Base-by-base conservation (phyloP, 2,329 filamentous ascomycete genomes). In the Ophiostoma piceae region DNA sequence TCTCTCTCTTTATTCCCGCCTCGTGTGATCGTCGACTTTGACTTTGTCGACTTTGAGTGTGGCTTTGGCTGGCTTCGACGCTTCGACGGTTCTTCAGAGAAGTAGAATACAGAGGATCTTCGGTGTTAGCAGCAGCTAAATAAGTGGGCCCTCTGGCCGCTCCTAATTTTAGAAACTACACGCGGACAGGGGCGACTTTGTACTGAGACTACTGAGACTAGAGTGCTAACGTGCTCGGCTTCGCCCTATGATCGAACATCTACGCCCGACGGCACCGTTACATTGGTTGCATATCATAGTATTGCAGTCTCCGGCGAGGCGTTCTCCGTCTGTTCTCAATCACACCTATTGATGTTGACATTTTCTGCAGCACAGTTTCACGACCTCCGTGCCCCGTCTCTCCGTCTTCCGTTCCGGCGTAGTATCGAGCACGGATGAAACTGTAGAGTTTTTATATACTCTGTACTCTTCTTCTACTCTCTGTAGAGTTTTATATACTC, bases 161-260 rank as follows among this genome's bases (percentile, higher is more conserved):
- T 70, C 69, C 69, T 70, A 70, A 70, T 68, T 70, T 68, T 70
- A 70, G 69, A 70, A 70, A 62, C 51, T 62, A 35, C 39, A 68
- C 54, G 39, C 39, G 37, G 57, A 37, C 29, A 12, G 5, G 37
- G 54, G 47, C 54, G 11, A 60, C 57, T 19, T 32, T 26, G 5
- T 14, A 22, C 26, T 41, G 8, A 12, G 39, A 29, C 26, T 41
- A 41, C 12, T 14, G 4, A 7, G n/a, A n/a, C n/a, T n/a, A n/a
- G 32, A 41, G 39, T 41, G 39, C 39, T 41, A 41, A 41, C 39
- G 12, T 47, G 43, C 43, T 14, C 16, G 14, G 14, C 41, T 43
- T 47, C 16, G 19, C 16, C 43, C 41, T 43, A 43, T 3, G 6
- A 16, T 8, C 4, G 7, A 47, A 47, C 16, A 7, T 16, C 43